Evolutionary conservation across 2,329 filamentous ascomycete species (phyloP), one percentile per base, ranked within the genome.

Genomic region (Thielaviopsis euricoi): DNA sequence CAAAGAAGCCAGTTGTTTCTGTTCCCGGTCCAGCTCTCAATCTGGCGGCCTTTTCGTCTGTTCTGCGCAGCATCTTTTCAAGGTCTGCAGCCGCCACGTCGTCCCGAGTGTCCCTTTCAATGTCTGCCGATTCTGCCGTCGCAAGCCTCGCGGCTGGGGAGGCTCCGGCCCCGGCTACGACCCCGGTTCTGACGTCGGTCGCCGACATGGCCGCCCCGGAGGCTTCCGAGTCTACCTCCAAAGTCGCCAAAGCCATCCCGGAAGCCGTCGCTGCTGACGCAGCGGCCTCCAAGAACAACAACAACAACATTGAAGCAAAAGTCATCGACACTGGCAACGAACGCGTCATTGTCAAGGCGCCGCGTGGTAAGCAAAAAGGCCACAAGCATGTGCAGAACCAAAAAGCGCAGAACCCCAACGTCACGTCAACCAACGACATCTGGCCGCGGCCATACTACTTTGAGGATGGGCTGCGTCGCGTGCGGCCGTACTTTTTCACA

Each of bases 401-500:
- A 52, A 55, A 55, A 19, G 55, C 58, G 19, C 52, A 56, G 25
- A 60, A 60, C 46, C 52, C 58, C n/a, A 56, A 60, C 21, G 54
- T 60, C 43, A 49, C 22, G 2, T 52, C 54, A 6, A 60, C 58
- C 21, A 51, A 53, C 33, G 58, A 57, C 50, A 50, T 56, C 22
- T 77, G 73, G 74, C 79, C 78, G 9, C 71, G 73, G 58, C 89
- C 89, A 0, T 97, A 96, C 71, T 86, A 85, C 65, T 86, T 95
- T 62, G 85, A 95, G 64, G 84, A 85, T 64, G 89, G 87, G 9
- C 73, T 98, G 61, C 84, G 90, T 55, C 83, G 89, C 62, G 85
- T 96, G 33, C 78, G 77, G 50, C 91, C 91, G 3, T 97, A 98
- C 68, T 82, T 93, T 68, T 96, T 79, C 69, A 96, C 90, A 2